Percentiles rank a stretch among this genome's conserved stretches.
Evolutionary conservation across 345 rosid species (phyloP).

Genomic region (Lagerstroemia speciosa): DNA sequence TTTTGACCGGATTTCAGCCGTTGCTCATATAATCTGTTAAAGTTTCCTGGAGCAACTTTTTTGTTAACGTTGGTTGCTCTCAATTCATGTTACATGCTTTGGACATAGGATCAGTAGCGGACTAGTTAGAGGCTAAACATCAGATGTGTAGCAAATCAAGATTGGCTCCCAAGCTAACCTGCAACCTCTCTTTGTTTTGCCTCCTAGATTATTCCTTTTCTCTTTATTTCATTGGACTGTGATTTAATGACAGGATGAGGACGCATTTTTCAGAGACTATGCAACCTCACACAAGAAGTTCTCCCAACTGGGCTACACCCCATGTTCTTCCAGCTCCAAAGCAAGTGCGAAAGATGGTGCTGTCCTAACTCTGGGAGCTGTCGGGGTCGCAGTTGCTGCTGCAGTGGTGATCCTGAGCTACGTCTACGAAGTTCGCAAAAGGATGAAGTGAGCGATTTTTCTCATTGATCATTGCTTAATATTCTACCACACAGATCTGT

Average conservation of each 20-base stretch:
- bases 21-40: too few species aligned
- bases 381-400: slow-evolving; percentile 73
- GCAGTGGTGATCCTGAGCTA: slow-evolving; percentile 77
- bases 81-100: too few species aligned
- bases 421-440: slow-evolving; percentile 66
- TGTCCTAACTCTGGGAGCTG: slow-evolving; percentile 63
- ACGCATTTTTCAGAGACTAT: slow-evolving; percentile 69
- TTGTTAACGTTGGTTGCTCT: too few species aligned
- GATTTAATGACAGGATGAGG: slow-evolving; percentile 58
- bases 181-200: background rate
- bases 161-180: background rate
- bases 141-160: too few species aligned
- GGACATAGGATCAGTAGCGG: too few species aligned
- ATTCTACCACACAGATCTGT: background rate
- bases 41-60: too few species aligned
- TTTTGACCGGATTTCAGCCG: too few species aligned
- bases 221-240: background rate
- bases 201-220: background rate
- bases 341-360: slow-evolving; percentile 33
- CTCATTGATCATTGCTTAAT: too few species aligned
- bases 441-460: slow-evolving; percentile 31
- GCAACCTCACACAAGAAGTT: slow-evolving; percentile 78
- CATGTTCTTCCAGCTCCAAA: slow-evolving; percentile 33
- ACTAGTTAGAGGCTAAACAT: too few species aligned
- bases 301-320: slow-evolving; percentile 72